Evolutionary conservation across 495 filamentous ascomycete species (phyloP), one percentile per base, ranked within the genome.

Genomic region (Beverwykella pulmonaria): DNA sequence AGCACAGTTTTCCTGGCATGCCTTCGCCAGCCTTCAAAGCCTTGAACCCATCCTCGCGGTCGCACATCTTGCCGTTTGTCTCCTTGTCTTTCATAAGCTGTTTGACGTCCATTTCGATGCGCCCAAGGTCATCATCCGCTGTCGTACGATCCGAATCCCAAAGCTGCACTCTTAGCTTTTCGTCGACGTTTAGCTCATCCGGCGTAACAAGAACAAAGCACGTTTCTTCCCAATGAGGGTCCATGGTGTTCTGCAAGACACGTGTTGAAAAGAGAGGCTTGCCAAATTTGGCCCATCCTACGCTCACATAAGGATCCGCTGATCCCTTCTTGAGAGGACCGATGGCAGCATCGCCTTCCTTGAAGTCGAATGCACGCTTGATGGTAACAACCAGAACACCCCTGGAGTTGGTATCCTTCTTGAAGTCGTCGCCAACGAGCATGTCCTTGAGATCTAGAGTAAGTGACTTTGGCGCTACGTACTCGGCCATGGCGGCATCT

Each of bases 241-340:
- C 74, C 74, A 88, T 82, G 15, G 88, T 82, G n/a, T 79, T 74
- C 20, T 79, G 75, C 68, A 84, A 85, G 70, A 93, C 84, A 72
- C 82, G 86, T 32, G 81, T 90, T 46, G 83, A 85, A 73, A 74
- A 79, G 49, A 87, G 75, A 36, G 88, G 86, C 66, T 90, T 91
- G 52, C 87, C 86, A 69, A 90, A 90, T 64, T 91, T 92, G 17
- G 85, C 87, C 86, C 89, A 92, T 10, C 85, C 87, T 17, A 90
- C 84, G 10, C 82, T 84, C 26, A 91, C 85, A 70, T 91, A 92
- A 0, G 83, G 77, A 73, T 92, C 89, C 23, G 85, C 83, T 23
- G 84, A 85, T 4, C 88, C 87, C 8, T 79, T 67, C 63, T 84
- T 80, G 32, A 88, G 57, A 7, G 79, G 76, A 1, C 80, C 81